Conservation (phyloP, 768 basidiomycete species). For the Tricholoma sp. region DNA sequence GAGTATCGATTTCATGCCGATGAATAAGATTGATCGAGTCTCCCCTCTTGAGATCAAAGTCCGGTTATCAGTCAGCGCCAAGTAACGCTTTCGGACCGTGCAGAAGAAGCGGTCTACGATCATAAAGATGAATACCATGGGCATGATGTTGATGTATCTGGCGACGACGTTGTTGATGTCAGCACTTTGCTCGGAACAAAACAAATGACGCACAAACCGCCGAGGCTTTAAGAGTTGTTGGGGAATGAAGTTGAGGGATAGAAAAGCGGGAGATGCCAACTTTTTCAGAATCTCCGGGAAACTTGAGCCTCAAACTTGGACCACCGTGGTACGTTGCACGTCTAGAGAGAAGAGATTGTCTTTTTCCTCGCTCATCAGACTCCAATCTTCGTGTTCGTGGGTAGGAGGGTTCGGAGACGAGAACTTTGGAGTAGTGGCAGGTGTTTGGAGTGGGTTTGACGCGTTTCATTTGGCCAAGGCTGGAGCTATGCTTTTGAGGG, state of each 20-base stretch:
- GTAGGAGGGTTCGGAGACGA: constrained; percentile 55
- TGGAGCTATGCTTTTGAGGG: constrained; percentile 86
- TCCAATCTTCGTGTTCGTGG: constrained; percentile 66
- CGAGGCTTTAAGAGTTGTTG: no score
- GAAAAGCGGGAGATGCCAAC: no score
- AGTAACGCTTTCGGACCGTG: constrained; percentile 93
- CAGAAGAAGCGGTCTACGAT: constrained; percentile 98
- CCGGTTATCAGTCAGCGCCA: no score
- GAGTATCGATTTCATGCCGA: no score
- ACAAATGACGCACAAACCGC: no score
- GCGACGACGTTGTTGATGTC: neutral
- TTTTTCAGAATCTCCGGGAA: no score
- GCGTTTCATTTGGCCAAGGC: constrained; percentile 88
- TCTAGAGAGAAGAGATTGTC: no score
- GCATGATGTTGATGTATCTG: constrained; percentile 90
- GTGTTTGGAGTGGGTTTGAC: constrained; percentile 90
- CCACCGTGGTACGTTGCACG: no score
- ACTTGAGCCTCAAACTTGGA: no score
- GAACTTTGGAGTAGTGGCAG: constrained; percentile 91
- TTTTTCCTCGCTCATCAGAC: constrained; percentile 47
- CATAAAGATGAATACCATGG: constrained; percentile 96
- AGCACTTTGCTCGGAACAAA: neutral
- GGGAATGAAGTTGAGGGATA: no score
- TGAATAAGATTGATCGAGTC: neutral
- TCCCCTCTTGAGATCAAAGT: constrained; percentile 99